Percentiles rank a stretch among this genome's conserved stretches.
phyloP scores from a whole-genome alignment of 371 early-diverging fungal species.

The Globomyces sp. region DNA sequence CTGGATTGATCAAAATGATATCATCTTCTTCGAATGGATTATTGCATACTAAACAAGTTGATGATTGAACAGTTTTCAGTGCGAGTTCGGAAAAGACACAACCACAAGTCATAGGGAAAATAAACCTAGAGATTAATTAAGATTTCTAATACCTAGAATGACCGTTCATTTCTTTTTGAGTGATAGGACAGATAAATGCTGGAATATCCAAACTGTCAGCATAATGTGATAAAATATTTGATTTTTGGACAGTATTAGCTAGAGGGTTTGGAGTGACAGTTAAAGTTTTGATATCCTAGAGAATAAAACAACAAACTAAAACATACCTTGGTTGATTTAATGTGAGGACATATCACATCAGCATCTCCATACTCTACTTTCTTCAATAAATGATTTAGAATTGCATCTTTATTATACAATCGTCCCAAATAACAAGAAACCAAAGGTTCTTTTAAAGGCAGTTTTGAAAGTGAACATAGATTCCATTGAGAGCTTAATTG shows the following conservation, averaged over 20 bases:
- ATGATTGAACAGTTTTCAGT: constrained; percentile 68
- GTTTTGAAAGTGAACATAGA: constrained; percentile 87
- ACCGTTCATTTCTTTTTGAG: constrained; percentile 93
- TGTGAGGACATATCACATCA: constrained; percentile 76
- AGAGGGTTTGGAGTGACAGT: constrained; percentile 70
- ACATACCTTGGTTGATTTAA: constrained; percentile 47
- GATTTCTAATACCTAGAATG: too few species aligned
- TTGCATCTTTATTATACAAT: constrained; percentile 88
- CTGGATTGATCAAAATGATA: constrained; percentile 76
- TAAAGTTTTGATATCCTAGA: constrained; percentile 75
- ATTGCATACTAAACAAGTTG: constrained; percentile 66
- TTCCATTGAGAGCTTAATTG: constrained; percentile 71
- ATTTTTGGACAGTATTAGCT: constrained; percentile 17
- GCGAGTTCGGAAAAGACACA: constrained; percentile 87
- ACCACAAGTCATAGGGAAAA: constrained; percentile 78
- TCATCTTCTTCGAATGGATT: constrained; percentile 64
- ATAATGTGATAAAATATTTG: constrained; percentile 34
- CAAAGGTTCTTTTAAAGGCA: constrained; percentile 72
- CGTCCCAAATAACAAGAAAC: constrained; percentile 81
- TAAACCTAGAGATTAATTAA: constrained; percentile 60
- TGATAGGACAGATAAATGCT: constrained; percentile 85
- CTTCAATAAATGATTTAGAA: constrained; percentile 78
- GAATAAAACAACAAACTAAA: neutral
- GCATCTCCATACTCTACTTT: constrained; percentile 74
- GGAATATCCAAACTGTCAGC: constrained; percentile 39